These are phyloP conservation scores for Erigeron philadelphicus DNA, from an alignment of 140 eudicot genomes.

Conservation along the genomic window DNA sequence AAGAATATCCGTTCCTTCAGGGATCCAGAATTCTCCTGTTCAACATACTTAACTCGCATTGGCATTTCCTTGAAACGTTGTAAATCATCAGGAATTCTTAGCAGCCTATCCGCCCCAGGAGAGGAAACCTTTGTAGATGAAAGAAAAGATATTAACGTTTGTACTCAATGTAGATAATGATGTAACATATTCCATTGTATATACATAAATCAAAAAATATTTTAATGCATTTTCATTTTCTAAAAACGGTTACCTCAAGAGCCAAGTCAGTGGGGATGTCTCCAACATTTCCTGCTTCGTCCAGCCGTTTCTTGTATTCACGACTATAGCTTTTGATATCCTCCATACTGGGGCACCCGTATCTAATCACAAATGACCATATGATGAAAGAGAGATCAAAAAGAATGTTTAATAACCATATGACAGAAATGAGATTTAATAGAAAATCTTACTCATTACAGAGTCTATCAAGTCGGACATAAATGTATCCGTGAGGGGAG, in stretches of 20 bases:
- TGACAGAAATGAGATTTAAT: not conserved
- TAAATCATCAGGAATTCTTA: slow-evolving; percentile 44
- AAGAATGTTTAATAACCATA: not conserved
- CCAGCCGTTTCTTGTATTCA: slow-evolving; percentile 56
- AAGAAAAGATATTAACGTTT: not conserved
- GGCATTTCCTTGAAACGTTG: slow-evolving; percentile 51
- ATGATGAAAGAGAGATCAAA: not conserved
- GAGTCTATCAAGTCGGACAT: slow-evolving; percentile 77
- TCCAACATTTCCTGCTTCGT: slow-evolving; percentile 64
- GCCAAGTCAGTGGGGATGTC: slow-evolving; percentile 75
- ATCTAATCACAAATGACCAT: slow-evolving; percentile 37
- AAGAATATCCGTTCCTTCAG: slow-evolving; percentile 49
- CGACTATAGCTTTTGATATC: slow-evolving; percentile 65
- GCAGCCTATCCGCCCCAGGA: slow-evolving; percentile 72
- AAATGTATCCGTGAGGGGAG: slow-evolving; percentile 69
- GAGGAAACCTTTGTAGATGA: slow-evolving; percentile 62
- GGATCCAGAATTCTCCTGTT: slow-evolving; percentile 32
- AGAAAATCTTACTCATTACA: slow-evolving; percentile 54
- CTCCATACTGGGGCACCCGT: slow-evolving; percentile 72
- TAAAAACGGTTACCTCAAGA: slow-evolving; percentile 52
- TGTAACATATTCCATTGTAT: not conserved
- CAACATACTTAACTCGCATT: slow-evolving; percentile 53
- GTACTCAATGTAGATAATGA: not conserved
- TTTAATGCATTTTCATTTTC: not conserved
- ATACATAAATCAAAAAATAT: not conserved